These are phyloP conservation scores for Fomes fomentarius DNA, from an alignment of 1,284 basidiomycete species.

Conservation along the genomic window DNA sequence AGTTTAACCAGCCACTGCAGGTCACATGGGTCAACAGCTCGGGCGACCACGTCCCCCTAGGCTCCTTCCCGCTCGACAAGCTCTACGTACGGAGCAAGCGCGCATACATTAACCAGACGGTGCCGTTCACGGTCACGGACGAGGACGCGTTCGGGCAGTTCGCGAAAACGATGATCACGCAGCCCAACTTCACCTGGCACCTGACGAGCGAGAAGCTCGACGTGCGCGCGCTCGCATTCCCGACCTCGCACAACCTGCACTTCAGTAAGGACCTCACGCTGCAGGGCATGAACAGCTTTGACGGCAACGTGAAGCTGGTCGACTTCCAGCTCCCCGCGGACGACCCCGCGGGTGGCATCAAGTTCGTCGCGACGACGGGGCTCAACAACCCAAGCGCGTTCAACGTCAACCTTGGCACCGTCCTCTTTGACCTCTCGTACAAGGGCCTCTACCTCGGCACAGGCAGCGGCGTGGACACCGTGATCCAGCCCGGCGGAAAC, in stretches of 20 bases:
- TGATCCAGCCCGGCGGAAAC: constrained; percentile 58
- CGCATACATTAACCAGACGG: constrained; percentile 61
- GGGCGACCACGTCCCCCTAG: constrained; percentile 45
- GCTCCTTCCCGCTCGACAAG: constrained; percentile 48
- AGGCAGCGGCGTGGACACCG: constrained; percentile 54
- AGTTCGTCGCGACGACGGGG: constrained; percentile 61
- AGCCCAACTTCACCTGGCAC: constrained; percentile 74
- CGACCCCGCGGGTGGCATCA: constrained; percentile 68
- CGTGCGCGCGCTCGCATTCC: constrained; percentile 73
- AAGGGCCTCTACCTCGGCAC: constrained; percentile 61
- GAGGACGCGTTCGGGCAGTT: constrained; percentile 60
- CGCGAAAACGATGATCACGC: constrained; percentile 64
- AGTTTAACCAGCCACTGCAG: constrained; percentile 54
- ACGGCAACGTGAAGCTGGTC: constrained; percentile 56
- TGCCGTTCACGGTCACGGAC: constrained; percentile 57
- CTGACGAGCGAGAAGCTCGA: constrained; percentile 59
- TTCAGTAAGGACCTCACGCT: constrained; percentile 64
- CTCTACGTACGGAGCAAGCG: constrained; percentile 53
- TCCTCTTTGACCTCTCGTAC: constrained; percentile 69
- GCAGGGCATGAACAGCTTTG: constrained; percentile 69
- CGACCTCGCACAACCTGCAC: constrained; percentile 59
- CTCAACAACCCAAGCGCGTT: constrained; percentile 76
- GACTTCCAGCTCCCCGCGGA: constrained; percentile 78
- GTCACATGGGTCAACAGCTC: constrained; percentile 55
- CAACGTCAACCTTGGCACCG: constrained; percentile 68